Conservation (phyloP, 805 yeast genomes). For the Pichia gijzeniarum region DNA sequence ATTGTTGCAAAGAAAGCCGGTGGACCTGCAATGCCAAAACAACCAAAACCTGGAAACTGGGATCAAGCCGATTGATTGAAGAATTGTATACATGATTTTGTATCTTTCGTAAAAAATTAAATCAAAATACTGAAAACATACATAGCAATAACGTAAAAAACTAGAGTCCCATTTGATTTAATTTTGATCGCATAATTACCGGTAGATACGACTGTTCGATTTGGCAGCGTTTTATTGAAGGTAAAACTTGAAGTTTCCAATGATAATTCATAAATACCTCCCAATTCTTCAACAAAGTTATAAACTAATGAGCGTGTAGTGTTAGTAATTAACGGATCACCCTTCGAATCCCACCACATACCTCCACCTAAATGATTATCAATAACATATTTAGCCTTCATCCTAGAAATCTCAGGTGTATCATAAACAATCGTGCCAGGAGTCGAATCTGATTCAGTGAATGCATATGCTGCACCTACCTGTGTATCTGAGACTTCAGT, state of each 20-base stretch:
- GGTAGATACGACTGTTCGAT: too few species aligned
- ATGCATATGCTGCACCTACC: conserved; percentile 51
- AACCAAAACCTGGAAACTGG: conserved; percentile 90
- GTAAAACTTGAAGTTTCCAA: not conserved
- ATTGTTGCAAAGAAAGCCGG: conserved; percentile 99
- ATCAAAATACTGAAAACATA: not conserved
- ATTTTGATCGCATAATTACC: too few species aligned
- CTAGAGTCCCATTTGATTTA: too few species aligned
- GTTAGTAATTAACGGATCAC: conserved; percentile 42
- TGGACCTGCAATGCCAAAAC: conserved; percentile 87
- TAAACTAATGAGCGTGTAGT: conserved; percentile 35
- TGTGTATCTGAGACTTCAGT: conserved; percentile 46
- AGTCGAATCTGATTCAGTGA: conserved; percentile 27
- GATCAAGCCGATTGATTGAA: conserved; percentile 70
- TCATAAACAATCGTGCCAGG: conserved; percentile 58
- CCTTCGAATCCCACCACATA: conserved; percentile 93
- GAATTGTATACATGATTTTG: not conserved
- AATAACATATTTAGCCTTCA: conserved; percentile 56
- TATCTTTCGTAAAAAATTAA: not conserved
- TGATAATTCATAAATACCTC: conserved; percentile 16
- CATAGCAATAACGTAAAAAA: not conserved
- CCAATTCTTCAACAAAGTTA: conserved; percentile 40
- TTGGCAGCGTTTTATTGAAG: too few species aligned
- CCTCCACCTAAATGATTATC: conserved; percentile 63
- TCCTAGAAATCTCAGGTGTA: conserved; percentile 41